Evolutionary conservation across 2,329 filamentous ascomycete species (phyloP), one percentile per base, ranked within the genome.

Genomic region (Trichoderma polysporum): DNA sequence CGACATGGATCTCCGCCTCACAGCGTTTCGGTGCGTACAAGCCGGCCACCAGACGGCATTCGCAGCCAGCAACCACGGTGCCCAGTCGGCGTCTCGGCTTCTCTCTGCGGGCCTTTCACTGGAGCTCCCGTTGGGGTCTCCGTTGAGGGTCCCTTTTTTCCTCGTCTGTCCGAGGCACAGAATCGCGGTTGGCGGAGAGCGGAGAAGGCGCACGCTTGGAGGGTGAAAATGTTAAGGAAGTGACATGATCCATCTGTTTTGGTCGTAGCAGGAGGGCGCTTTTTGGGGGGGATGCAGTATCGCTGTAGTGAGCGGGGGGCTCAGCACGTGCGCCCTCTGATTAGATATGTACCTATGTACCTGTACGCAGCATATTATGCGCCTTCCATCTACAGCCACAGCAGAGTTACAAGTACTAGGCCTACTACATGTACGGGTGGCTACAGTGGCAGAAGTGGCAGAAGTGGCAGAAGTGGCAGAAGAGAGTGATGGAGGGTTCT

Each of bases 181-280:
- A 37, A 45, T 29, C 41, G 62, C 62, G 53, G 53, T 65, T 65
- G 62, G 62, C 53, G 53, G 53, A 50, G 19, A 39, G 35, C 52
- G 62, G 52, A 66, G 62, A 66, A 58, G 62, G 62, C 53, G 62
- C 61, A 57, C 61, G 60, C 60, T 63, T 63, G 60, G 47, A 57
- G 41, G 52, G 41, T 56, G 53, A 45, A 64, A 45, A 56, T 56
- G 37, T 29, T 52, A 39, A 41, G 47, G 39, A 15, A 53, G 54
- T 29, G 54, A 58, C 54, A 58, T 45, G 54, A 41, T 22, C 39
- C 61, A 56, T 64, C 27, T 25, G 53, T n/a, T 57, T 50, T 37
- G 35, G 41, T 57, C 62, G 39, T 58, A 66, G 41, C 45, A 41
- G 45, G 62, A 66, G 62, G 62, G 62, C 62, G 62, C 41, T 15